Conservation (phyloP, 495 filamentous ascomycete species). For the Penicillium paradoxum region DNA sequence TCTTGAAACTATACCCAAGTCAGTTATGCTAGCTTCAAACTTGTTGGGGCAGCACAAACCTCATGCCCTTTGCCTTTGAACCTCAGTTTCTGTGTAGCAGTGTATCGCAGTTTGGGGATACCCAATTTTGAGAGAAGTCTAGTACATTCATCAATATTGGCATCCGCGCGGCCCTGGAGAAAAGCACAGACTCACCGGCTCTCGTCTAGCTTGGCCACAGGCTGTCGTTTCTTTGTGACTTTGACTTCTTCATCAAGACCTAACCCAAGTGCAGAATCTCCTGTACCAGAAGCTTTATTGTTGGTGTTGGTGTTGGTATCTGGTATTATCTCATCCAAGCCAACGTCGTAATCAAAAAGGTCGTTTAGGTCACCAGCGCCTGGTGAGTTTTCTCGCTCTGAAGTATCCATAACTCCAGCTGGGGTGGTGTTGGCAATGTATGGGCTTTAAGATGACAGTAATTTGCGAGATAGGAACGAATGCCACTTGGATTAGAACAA, state of each 20-base stretch:
- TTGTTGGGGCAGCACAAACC: slow-evolving; percentile 40
- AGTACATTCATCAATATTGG: not conserved
- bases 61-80: slow-evolving; percentile 94
- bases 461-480: not conserved
- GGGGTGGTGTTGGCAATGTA: no score
- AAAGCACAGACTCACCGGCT: slow-evolving; percentile 46
- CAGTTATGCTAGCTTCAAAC: not conserved
- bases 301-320: slow-evolving; percentile 28
- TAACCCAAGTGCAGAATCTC: slow-evolving; percentile 37
- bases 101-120: slow-evolving; percentile 73
- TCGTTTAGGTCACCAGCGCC: slow-evolving; percentile 46
- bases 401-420: not conserved
- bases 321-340: slow-evolving; percentile 47
- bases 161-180: no score
- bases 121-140: slow-evolving; percentile 76
- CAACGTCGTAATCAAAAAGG: slow-evolving; percentile 68
- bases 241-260: slow-evolving; percentile 87
- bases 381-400: slow-evolving; percentile 11
- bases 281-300: slow-evolving; percentile 26
- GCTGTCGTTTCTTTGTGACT: slow-evolving; percentile 66
- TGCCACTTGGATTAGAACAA: not conserved
- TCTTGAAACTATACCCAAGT: slow-evolving; percentile 67
- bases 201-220: slow-evolving; percentile 83
- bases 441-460: not conserved
- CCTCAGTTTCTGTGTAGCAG: slow-evolving; percentile 64